Conservation (phyloP, 2,329 filamentous ascomycete species). For the Allantophomopsis lycopodina region DNA sequence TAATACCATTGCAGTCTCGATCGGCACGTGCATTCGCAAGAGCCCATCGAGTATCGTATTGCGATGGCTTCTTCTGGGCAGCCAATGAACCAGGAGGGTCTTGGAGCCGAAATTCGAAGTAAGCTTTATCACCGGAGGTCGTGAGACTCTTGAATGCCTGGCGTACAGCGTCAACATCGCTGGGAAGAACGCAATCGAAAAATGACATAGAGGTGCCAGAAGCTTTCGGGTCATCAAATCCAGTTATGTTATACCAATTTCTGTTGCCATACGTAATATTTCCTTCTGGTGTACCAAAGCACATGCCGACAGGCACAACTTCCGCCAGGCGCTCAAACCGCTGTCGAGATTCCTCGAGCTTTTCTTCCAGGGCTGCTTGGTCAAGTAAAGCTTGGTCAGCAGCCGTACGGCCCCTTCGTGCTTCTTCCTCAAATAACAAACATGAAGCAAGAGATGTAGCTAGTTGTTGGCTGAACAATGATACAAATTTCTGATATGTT, state of each 20-base stretch:
- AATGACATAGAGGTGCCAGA: slow-evolving; percentile 21
- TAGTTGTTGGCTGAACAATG: slow-evolving; percentile 56
- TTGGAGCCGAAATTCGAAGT: neutral
- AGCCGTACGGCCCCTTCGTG: neutral
- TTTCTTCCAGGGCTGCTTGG: neutral
- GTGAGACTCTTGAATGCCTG: slow-evolving; percentile 40
- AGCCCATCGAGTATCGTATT: neutral
- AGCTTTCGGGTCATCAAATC: neutral
- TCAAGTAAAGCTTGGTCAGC: neutral
- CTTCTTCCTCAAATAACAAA: slow-evolving; percentile 53
- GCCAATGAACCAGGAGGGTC: neutral
- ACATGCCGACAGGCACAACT: neutral
- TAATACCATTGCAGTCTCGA: neutral
- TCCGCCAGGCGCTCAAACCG: neutral
- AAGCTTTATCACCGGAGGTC: neutral
- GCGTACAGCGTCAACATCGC: slow-evolving; percentile 43
- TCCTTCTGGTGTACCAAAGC: neutral
- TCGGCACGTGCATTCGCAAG: neutral
- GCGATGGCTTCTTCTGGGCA: neutral
- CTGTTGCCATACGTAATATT: neutral
- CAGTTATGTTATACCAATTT: neutral
- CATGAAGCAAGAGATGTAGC: slow-evolving; percentile 67
- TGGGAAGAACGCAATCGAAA: slow-evolving; percentile 49
- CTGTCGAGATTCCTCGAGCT: neutral
- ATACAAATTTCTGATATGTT: slow-evolving; percentile 63